Evolutionary conservation across 305 asterid species (phyloP).

Genomic region (Striga hermonthica): DNA sequence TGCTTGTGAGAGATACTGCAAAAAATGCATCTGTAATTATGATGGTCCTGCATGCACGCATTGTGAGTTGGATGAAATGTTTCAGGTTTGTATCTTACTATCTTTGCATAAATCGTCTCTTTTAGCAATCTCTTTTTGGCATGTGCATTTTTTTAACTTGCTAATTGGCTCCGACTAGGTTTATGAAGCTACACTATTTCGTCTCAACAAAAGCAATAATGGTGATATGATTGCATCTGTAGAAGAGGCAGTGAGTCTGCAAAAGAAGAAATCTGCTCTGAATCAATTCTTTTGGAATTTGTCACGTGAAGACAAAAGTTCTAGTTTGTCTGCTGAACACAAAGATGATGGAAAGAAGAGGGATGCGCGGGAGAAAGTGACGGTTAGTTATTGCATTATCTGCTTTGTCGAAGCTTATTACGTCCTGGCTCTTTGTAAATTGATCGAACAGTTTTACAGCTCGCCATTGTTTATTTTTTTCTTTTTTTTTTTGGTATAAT

Average conservation of each 20-base stretch:
- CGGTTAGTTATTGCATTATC: constrained; percentile 49
- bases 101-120: constrained; percentile 8
- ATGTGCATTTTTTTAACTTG: constrained; percentile 23
- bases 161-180: constrained; percentile 46
- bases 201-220: constrained; percentile 65
- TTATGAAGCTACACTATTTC: constrained; percentile 94
- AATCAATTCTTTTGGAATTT: constrained; percentile 69
- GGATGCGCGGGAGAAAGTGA: constrained; percentile 69
- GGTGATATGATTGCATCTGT: constrained; percentile 75
- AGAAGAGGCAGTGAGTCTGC: constrained; percentile 85
- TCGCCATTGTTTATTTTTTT: neutral
- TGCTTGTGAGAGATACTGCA: constrained; percentile 79
- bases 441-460: constrained; percentile 9
- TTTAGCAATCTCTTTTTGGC: constrained; percentile 23
- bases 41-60: constrained; percentile 87
- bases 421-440: neutral
- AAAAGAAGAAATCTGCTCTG: constrained; percentile 72
- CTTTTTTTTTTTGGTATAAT: constrained; percentile 10
- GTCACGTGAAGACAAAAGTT: constrained; percentile 58
- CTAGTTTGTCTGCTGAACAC: constrained; percentile 39
- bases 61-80: constrained; percentile 92
- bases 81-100: constrained; percentile 61
- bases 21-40: constrained; percentile 62
- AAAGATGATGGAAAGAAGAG: constrained; percentile 73
- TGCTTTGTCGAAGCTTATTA: constrained; percentile 29